phyloP scores from a whole-genome alignment of 1,284 basidiomycete species.

The Neotropicomus parvogracilis region DNA sequence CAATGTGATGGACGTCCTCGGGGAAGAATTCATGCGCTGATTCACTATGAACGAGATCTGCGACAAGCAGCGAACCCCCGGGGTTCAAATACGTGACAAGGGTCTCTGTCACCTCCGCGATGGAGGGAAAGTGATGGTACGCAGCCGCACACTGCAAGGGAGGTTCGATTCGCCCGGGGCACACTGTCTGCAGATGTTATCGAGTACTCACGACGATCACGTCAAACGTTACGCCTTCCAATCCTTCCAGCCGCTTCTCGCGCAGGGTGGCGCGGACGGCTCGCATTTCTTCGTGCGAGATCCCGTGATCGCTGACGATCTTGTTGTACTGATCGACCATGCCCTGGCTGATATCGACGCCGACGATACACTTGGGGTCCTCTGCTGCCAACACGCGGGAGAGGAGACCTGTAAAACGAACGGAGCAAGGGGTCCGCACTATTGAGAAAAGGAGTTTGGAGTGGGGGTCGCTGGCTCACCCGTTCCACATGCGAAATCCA shows the following conservation, averaged over 20 bases:
- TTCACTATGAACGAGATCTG: slow-evolving; percentile 43
- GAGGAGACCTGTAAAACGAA: slow-evolving; percentile 44
- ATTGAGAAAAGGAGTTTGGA: too few species aligned
- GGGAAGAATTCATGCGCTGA: slow-evolving; percentile 27
- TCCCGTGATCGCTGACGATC: slow-evolving; percentile 52
- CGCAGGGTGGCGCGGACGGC: slow-evolving; percentile 48
- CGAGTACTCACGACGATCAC: slow-evolving; percentile 49
- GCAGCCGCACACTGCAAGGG: slow-evolving; percentile 56
- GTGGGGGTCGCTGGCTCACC: slow-evolving; percentile 40
- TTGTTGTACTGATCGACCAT: slow-evolving; percentile 65
- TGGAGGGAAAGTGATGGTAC: slow-evolving; percentile 64
- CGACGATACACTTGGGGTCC: slow-evolving; percentile 53
- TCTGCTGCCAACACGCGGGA: slow-evolving; percentile 53
- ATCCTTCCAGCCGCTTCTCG: slow-evolving; percentile 42
- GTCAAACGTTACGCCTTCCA: slow-evolving; percentile 56
- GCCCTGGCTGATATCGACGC: slow-evolving; percentile 65
- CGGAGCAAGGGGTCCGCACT: too few species aligned
- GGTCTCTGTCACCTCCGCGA: slow-evolving; percentile 47
- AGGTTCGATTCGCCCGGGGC: not conserved
- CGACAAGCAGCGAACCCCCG: slow-evolving; percentile 56
- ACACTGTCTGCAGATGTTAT: too few species aligned
- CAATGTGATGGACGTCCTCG: slow-evolving; percentile 38
- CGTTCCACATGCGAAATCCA: slow-evolving; percentile 72
- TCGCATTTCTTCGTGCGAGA: slow-evolving; percentile 54
- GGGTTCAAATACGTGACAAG: slow-evolving; percentile 59